phyloP scores from a whole-genome alignment of 2,329 filamentous ascomycete species.

The Cladosporium colombiae region DNA sequence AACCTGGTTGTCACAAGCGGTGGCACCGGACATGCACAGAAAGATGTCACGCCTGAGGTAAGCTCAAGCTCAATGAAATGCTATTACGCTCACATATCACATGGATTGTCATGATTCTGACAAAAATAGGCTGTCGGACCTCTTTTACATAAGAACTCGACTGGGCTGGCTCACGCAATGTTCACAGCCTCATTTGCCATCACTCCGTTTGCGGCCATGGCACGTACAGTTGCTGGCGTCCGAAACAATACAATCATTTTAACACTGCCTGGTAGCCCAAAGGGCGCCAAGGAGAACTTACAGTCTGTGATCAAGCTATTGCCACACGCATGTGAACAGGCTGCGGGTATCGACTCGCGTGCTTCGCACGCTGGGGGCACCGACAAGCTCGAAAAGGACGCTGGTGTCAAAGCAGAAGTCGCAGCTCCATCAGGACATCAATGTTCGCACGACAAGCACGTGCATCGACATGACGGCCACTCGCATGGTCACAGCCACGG shows the following conservation, averaged over 20 bases:
- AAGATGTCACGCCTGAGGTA: conserved; percentile 87
- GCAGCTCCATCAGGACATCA: neutral
- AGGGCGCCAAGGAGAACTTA: conserved; percentile 91
- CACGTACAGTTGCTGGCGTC: conserved; percentile 85
- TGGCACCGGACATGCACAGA: conserved; percentile 85
- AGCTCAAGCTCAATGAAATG: neutral
- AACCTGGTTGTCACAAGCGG: conserved; percentile 88
- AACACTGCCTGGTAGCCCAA: conserved; percentile 91
- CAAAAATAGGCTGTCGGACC: conserved; percentile 67
- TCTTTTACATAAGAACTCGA: conserved; percentile 80
- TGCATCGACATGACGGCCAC: conserved; percentile 42
- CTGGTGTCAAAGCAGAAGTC: conserved; percentile 56
- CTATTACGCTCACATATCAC: neutral
- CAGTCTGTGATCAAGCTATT: conserved; percentile 85
- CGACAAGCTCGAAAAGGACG: conserved; percentile 80
- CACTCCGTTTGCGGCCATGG: conserved; percentile 97
- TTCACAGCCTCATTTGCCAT: conserved; percentile 78
- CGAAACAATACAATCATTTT: conserved; percentile 79
- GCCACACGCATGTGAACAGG: conserved; percentile 91
- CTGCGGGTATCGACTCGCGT: conserved; percentile 79
- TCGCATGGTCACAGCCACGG: conserved; percentile 48
- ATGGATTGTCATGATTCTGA: neutral
- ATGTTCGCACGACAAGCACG: conserved; percentile 1
- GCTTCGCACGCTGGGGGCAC: conserved; percentile 76
- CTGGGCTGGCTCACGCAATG: conserved; percentile 95